Base-by-base conservation (phyloP, 371 early-diverging fungal species). In the Mucor velutinosus region DNA sequence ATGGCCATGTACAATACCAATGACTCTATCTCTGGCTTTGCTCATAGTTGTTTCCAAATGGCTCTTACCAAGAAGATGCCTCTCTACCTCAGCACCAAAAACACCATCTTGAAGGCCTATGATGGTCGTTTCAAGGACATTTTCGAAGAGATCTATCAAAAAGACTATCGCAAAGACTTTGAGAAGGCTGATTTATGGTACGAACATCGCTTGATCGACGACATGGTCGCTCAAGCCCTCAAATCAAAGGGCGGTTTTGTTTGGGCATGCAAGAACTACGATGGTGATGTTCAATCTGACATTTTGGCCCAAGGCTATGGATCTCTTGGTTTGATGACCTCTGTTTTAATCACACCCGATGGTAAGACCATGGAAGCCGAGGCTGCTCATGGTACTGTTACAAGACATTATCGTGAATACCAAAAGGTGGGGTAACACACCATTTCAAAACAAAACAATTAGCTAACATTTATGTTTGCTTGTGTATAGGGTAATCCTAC, bases 101-200 rank as follows among this genome's bases (percentile, higher is more conserved):
- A 95, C 82, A 97, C 97, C 17, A 96, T 97, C 65, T 85, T 97
- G 78, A 95, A 95, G 75, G 91, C 87, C 70, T 97, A 97, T 78
- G 97, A 97, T 75, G 97, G 96, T n/a, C 89, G 94, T 67, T 97
- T 95, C 92, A 95, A 95, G 89, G 94, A 95, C 76, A 96, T 96
- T 73, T 97, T 97, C 83, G 78, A 89, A 57, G 89, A 88, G 61
- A 88, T 96, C 70, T 97, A 94, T 76, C 90, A 93, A 60, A 65
- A 70, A 76, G 78, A 87, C 17, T 90, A 87, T 83, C 79, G 84
- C 69, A 66, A 76, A 51, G 81, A 87, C 39, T 94, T 90, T 71
- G 89, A 94, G 58, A 81, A 75, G 35, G 70, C 70, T 17, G 87
- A 87, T 60, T 90, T 96, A 76, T 95, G 93, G 93, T 96, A 96